Conservation (phyloP, 352 stramenopile genomes). For the Phytophthora quininea region DNA sequence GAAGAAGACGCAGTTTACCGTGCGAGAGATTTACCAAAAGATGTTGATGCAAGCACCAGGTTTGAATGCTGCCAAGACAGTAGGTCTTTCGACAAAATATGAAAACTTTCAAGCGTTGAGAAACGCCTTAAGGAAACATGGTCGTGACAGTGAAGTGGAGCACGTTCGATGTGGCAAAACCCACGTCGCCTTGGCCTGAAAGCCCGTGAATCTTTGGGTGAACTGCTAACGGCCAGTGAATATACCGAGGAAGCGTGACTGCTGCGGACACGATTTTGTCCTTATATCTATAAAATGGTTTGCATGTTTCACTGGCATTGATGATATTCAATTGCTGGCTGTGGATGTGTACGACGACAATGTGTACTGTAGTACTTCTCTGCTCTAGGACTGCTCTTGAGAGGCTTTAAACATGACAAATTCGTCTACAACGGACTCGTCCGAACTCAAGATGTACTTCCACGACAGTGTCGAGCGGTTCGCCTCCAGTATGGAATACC, state of each 20-base stretch:
- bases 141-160: slow-evolving; percentile 43
- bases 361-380: no score
- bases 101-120: slow-evolving; percentile 60
- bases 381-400: no score
- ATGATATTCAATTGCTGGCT: no score
- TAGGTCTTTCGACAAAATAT: slow-evolving; percentile 46
- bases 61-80: slow-evolving; percentile 60
- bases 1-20: slow-evolving; percentile 76
- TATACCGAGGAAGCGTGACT: slow-evolving; percentile 38
- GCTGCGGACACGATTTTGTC: neutral
- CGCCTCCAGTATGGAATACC: slow-evolving; percentile 46
- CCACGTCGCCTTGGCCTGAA: slow-evolving; percentile 56
- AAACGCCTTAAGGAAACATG: slow-evolving; percentile 39
- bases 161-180: slow-evolving; percentile 54
- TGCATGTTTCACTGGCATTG: no score
- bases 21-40: slow-evolving; percentile 78
- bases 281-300: no score
- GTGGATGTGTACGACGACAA: no score
- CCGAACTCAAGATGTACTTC: slow-evolving; percentile 36
- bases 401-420: slow-evolving; percentile 43
- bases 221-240: slow-evolving; percentile 40
- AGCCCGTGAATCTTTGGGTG: slow-evolving; percentile 32
- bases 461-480: slow-evolving; percentile 39
- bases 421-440: slow-evolving; percentile 33
- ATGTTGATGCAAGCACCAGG: slow-evolving; percentile 84